Percentiles rank a stretch among this genome's conserved stretches.
Evolutionary conservation across 345 rosid genomes (phyloP).

Genomic region (Eucalyptus marginata): DNA sequence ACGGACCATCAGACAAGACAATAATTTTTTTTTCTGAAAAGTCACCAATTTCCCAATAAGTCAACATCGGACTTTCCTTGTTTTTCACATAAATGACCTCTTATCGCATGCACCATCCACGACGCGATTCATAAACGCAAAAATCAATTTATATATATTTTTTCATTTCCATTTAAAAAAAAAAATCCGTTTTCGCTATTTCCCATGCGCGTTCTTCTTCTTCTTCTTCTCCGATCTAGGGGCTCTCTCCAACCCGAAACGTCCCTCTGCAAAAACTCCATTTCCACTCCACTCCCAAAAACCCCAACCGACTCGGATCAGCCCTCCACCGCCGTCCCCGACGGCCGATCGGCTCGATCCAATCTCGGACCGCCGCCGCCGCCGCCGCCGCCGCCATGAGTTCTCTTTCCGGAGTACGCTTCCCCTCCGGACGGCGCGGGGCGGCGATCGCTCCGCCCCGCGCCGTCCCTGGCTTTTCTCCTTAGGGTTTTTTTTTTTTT

Average conservation of each 20-base stretch:
- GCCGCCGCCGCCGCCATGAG: not conserved
- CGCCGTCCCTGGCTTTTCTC: not conserved
- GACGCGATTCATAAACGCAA: not conserved
- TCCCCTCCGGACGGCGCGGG: not conserved
- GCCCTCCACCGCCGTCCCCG: not conserved
- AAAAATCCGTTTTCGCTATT: not conserved
- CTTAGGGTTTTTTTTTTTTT: not conserved
- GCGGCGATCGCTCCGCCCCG: not conserved
- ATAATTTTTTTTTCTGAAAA: too few species aligned
- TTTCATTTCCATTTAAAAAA: not conserved
- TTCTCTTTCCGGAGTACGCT: not conserved
- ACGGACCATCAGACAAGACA: too few species aligned
- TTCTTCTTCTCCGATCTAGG: not conserved
- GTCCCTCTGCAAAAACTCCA: not conserved
- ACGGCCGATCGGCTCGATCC: not conserved
- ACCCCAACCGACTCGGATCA: not conserved
- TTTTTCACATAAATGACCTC: not conserved
- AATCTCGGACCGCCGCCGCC: not conserved
- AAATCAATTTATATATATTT: not conserved
- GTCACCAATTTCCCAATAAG: not conserved
- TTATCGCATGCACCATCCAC: not conserved
- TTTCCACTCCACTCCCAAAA: not conserved
- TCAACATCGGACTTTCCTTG: not conserved
- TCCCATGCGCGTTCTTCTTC: not conserved
- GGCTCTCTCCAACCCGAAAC: not conserved